Conservation (phyloP, 306 rosid species). For the Corylus avellana region DNA sequence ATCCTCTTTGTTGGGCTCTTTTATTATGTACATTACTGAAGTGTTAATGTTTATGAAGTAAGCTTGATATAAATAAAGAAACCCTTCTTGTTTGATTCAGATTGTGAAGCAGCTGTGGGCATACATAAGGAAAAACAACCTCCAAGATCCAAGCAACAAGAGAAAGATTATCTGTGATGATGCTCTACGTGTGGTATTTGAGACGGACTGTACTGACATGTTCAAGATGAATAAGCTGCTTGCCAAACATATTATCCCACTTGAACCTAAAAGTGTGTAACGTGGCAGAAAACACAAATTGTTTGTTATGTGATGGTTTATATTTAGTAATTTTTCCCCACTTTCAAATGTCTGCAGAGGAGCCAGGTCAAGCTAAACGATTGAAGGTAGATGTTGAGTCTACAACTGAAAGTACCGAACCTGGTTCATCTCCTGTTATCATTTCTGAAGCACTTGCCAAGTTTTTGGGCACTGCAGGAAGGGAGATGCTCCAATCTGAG, state of each 20-base stretch:
- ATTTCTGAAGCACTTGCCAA: conserved; percentile 80
- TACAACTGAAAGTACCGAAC: conserved; percentile 41
- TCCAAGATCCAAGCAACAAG: conserved; percentile 89
- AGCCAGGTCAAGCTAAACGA: conserved; percentile 56
- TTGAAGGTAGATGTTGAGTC: conserved; percentile 54
- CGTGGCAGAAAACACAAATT: background rate
- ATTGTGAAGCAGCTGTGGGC: conserved; percentile 96
- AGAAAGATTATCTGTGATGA: conserved; percentile 85
- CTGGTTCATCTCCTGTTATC: conserved; percentile 42
- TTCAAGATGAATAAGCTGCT: conserved; percentile 90
- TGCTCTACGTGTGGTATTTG: conserved; percentile 75
- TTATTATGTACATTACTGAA: background rate
- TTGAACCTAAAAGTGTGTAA: conserved; percentile 65
- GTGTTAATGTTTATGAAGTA: background rate
- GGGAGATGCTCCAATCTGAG: conserved; percentile 74
- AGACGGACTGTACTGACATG: conserved; percentile 91
- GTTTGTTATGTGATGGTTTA: background rate
- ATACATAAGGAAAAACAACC: conserved; percentile 85
- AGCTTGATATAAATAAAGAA: background rate
- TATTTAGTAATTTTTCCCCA: conserved; percentile 12
- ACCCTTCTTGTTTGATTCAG: conserved; percentile 37
- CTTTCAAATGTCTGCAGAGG: conserved; percentile 41
- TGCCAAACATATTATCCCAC: conserved; percentile 76
- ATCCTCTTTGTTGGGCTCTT: background rate
- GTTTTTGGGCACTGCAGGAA: conserved; percentile 59